phyloP scores from a whole-genome alignment of 257 asterid species.

The Nicotiana sylvestris region DNA sequence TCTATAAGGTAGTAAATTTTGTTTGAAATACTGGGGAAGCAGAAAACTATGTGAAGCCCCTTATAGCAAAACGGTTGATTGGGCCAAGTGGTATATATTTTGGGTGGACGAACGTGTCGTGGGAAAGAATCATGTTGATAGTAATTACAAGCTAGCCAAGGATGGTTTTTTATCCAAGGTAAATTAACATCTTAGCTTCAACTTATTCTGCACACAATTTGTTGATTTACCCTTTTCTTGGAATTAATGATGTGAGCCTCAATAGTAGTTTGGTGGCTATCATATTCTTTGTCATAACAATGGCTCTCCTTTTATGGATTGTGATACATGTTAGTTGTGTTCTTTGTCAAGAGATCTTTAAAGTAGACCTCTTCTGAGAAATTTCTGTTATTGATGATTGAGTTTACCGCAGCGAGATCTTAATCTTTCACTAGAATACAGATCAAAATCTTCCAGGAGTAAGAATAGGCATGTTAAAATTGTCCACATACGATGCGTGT shows the following conservation, averaged over 20 bases:
- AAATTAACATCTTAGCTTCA: conserved; percentile 1
- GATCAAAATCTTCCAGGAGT: neutral
- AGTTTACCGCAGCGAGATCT: neutral
- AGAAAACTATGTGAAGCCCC: conserved; percentile 89
- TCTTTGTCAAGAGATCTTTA: neutral
- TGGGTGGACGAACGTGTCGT: conserved; percentile 89
- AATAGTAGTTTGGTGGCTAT: neutral
- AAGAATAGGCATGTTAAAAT: neutral
- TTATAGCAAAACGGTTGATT: conserved; percentile 77
- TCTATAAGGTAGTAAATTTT: too few relatives aligned
- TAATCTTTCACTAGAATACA: neutral
- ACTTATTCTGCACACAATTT: neutral
- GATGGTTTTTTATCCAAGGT: conserved; percentile 81
- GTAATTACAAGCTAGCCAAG: conserved; percentile 83
- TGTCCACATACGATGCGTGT: neutral
- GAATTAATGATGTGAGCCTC: neutral
- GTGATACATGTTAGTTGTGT: neutral
- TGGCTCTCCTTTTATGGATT: neutral
- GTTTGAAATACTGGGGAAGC: conserved; percentile 17
- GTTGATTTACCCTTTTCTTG: neutral
- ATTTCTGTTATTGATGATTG: neutral
- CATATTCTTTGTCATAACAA: neutral
- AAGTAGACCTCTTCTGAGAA: neutral
- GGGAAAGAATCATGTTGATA: conserved; percentile 71
- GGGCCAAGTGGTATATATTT: conserved; percentile 84